Evolutionary conservation across 257 asterid species (phyloP).

Genomic region (Cinchona pubescens): DNA sequence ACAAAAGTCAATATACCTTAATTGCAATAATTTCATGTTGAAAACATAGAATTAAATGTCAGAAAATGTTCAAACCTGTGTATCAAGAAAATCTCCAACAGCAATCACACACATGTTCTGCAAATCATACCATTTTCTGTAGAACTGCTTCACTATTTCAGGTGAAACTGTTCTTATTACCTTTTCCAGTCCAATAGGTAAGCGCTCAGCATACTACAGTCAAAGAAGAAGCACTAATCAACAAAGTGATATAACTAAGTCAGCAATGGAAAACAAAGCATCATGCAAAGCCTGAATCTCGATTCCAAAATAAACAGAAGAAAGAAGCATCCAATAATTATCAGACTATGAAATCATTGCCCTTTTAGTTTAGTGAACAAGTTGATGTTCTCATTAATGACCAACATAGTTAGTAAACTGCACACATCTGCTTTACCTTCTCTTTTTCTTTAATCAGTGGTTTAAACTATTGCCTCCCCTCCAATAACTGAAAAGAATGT

Average conservation of each 20-base stretch:
- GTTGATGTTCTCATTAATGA: background rate
- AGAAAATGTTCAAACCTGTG: slow-evolving; percentile 48
- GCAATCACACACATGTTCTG: slow-evolving; percentile 93
- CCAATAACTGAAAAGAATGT: background rate
- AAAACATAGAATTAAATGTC: background rate
- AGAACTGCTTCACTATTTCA: slow-evolving; percentile 69
- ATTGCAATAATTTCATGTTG: background rate
- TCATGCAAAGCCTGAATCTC: background rate
- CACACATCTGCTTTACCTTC: background rate
- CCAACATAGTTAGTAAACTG: background rate
- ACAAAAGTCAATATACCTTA: slow-evolving; percentile 3
- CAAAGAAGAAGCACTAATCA: slow-evolving; percentile 17
- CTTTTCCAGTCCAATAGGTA: slow-evolving; percentile 87
- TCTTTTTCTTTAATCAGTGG: background rate
- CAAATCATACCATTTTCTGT: slow-evolving; percentile 81
- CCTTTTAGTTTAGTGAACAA: background rate
- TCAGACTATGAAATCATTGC: background rate
- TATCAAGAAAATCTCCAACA: slow-evolving; percentile 89
- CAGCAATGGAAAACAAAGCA: background rate
- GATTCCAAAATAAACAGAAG: background rate
- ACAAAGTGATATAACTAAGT: background rate
- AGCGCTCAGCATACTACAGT: slow-evolving; percentile 84
- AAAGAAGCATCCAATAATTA: too few relatives aligned
- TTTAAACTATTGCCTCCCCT: background rate
- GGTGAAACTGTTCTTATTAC: slow-evolving; percentile 79